Evolutionary conservation across 768 basidiomycete genomes (phyloP), one percentile per base, ranked within the genome.

Genomic region (Clitopilus hobsonii): DNA sequence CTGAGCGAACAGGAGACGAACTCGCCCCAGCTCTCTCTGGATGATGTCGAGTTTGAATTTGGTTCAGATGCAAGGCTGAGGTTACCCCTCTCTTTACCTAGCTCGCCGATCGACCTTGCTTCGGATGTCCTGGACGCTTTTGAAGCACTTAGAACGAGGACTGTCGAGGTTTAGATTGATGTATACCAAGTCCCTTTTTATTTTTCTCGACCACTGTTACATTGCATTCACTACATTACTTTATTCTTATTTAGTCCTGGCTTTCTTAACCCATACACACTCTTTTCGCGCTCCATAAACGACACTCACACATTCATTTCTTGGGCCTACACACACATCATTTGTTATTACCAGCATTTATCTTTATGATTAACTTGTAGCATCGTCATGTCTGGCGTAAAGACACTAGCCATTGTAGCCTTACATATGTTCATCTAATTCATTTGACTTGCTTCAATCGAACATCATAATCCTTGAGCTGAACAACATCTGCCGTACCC

Each of bases 351-450:
- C n/a, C n/a, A 45, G 41, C 41, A 45, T 18, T 36, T 45, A 45
- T 45, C n/a, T 20, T 45, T 45, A 45, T 45, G 10, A 20, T 18
- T 20, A 45, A 16, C 41, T 6, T 45, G 41, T 45, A 45, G 41
- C 41, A 45, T 45, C 41, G 41, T 18, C 41, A 45, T 45, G 41
- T 45, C 41, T 45, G 41, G 41, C 41, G 41, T 45, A 45, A 45
- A 45, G 41, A 45, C 32, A 36, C 13, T 14, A 18, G 18, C 2
- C 41, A 18, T 18, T 45, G 22, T 45, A 45, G 10, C 22, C 41
- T 6, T 45, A 18, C 22, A 45, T 7, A 45, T 20, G 10, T 3
- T 10, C 41, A 45, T 20, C n/a, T 45, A 45, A 45, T 45, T 18
- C 3, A 45, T 45, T 8, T 45, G 2, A 45, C 22, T 3, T 3